phyloP scores from a whole-genome alignment of 495 filamentous ascomycete species.

The Penicillium crystallinum region DNA sequence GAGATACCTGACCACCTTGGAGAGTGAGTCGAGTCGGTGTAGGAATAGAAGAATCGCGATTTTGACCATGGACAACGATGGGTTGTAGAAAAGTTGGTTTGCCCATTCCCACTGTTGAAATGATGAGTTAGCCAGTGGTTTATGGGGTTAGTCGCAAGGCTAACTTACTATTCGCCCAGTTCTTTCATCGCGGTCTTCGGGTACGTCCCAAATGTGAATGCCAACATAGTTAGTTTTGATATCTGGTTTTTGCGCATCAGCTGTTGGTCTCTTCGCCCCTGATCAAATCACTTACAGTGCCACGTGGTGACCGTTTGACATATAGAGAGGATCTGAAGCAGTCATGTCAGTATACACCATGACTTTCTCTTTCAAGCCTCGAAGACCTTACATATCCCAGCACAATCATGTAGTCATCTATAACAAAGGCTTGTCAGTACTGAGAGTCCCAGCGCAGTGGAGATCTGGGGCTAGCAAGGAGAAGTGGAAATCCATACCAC shows the following conservation, averaged over 20 bases:
- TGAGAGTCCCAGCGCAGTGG: background rate
- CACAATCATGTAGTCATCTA: constrained; percentile 24
- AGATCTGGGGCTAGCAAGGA: constrained; percentile 7
- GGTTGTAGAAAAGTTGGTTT: constrained; percentile 60
- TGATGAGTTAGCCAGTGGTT: background rate
- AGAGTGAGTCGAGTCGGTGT: constrained; percentile 38
- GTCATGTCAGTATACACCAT: background rate
- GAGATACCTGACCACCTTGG: constrained; percentile 30
- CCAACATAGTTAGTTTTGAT: constrained; percentile 51
- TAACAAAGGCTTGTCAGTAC: constrained; percentile 6
- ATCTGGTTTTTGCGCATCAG: constrained; percentile 25
- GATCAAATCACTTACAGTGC: constrained; percentile 22
- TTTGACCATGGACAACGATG: constrained; percentile 57
- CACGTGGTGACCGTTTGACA: constrained; percentile 25
- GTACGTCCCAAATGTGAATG: constrained; percentile 42
- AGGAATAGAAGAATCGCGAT: constrained; percentile 50
- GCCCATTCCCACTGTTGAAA: constrained; percentile 39
- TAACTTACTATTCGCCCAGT: constrained; percentile 17
- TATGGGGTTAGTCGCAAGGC: background rate
- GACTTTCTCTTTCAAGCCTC: background rate
- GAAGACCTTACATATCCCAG: constrained; percentile 17
- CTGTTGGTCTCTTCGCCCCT: background rate
- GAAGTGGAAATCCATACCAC: constrained; percentile 13
- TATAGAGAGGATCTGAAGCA: constrained; percentile 17
- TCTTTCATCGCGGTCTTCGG: constrained; percentile 20